phyloP scores from a whole-genome alignment of 139 green algal genomes.

The Chlamydomonas eustigma region DNA sequence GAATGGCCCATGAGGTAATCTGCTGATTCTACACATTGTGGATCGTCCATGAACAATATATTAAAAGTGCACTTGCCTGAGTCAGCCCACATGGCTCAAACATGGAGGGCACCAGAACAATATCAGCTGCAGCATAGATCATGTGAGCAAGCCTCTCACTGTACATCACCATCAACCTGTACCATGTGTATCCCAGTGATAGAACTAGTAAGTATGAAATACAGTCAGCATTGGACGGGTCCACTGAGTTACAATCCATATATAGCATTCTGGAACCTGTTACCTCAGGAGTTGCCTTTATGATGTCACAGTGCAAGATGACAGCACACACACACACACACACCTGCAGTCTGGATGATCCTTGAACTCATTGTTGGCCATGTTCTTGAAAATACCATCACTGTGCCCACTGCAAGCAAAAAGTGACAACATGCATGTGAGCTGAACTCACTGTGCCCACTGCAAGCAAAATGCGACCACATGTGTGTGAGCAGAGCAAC shows the following conservation, averaged over 20 bases:
- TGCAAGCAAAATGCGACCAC: too few species aligned
- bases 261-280: too few species aligned
- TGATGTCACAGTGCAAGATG: conserved; percentile 36
- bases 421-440: too few species aligned
- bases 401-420: conserved; percentile 66
- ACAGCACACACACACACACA: not conserved
- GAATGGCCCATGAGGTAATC: too few species aligned
- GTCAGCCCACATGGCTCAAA: conserved; percentile 97
- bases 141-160: conserved; percentile 79
- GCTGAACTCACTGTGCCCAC: too few species aligned
- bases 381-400: conserved; percentile 68
- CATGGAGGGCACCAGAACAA: conserved; percentile 92
- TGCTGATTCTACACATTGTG: too few species aligned
- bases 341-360: conserved; percentile 33
- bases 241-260: too few species aligned
- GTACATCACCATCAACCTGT: conserved; percentile 67
- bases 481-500: too few species aligned
- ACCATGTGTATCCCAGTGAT: conserved; percentile 1
- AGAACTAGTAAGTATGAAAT: not conserved
- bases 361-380: conserved; percentile 68
- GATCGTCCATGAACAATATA: too few species aligned
- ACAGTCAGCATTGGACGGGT: conserved; percentile 2
- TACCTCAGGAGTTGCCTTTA: too few species aligned
- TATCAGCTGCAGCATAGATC: conserved; percentile 88
- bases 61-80: too few species aligned